Base-by-base conservation (phyloP, 345 rosid species). In the Diplotaxis tenuifolia region DNA sequence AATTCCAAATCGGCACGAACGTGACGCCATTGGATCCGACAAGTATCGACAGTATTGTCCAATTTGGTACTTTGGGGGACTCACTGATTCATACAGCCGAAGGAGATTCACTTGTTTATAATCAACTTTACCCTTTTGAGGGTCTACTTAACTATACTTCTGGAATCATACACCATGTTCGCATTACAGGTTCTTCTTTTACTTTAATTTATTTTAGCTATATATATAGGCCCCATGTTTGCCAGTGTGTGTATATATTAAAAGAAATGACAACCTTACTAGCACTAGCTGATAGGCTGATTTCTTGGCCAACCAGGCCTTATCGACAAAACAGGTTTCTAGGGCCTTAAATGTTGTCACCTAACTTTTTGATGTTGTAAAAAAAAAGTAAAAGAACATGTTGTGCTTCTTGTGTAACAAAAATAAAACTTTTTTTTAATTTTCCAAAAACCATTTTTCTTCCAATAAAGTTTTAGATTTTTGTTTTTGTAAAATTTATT, bases 161-260 rank as follows among this genome's bases (percentile, higher is more conserved):
- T 22, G 96, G 96, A 59, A 90, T 95, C 65, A 90, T 92, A 34
- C 97, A 95, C 83, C 99, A 95, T 62, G 99, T 87, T 79, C 89
- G 88, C 70, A 84, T 95, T 36, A 83, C 82, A 70, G 96, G 99
- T 90, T 34, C 7, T 7, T 42, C 18, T 42, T 42, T 42, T 42
- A 42, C 18, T 6, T n/a, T 42, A 1, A 7, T 1, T 42, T 0
- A 42, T n/a, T 42, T n/a, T n/a, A 42, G 50, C 19, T 42, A 42
- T 40, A 36, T 40, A 40, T 40, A 32, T 32, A 40, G n/a, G 15
- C n/a, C 47, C 6, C 47, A 40, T 40, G 47, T 40, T 40, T 12
- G 15, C 47, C 4, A 40, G 7, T 40, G 47, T 40, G 15, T 40
- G 47, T 40, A 40, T 40, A 12, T 42, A 5, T 42, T 42, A n/a